Conservation (phyloP, 1,284 basidiomycete species). For the Leccinum pseudoinsigne region DNA sequence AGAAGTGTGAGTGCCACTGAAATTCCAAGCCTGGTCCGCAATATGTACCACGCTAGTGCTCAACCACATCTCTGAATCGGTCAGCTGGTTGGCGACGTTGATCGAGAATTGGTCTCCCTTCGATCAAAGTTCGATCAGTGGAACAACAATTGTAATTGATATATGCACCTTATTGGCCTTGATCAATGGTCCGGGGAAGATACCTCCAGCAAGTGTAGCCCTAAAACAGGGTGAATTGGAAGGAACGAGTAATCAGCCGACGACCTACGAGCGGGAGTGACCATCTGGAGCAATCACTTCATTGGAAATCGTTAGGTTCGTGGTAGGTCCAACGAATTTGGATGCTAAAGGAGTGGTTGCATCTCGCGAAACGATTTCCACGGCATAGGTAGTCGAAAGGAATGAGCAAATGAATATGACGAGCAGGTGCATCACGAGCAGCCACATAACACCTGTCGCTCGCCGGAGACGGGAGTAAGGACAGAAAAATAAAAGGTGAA, state of each 20-base stretch:
- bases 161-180: slow-evolving; percentile 31
- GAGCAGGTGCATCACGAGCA: slow-evolving; percentile 14
- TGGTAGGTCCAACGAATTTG: slow-evolving; percentile 29
- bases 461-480: slow-evolving; percentile 1
- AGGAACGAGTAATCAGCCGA: not conserved
- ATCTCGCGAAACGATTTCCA: slow-evolving; percentile 20
- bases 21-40: slow-evolving; percentile 18
- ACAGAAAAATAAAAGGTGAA: not conserved
- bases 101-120: slow-evolving; percentile 29
- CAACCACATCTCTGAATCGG: slow-evolving; percentile 30
- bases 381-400: slow-evolving; percentile 16
- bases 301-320: slow-evolving; percentile 37
- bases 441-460: slow-evolving; percentile 2
- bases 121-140: slow-evolving; percentile 36
- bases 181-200: slow-evolving; percentile 40
- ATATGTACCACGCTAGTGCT: slow-evolving; percentile 33
- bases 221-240: slow-evolving; percentile 12
- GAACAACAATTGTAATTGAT: not conserved
- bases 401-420: slow-evolving; percentile 7
- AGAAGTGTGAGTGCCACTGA: slow-evolving; percentile 27
- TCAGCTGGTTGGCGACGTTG: slow-evolving; percentile 32
- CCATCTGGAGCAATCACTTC: slow-evolving; percentile 41
- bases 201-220: slow-evolving; percentile 28
- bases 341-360: slow-evolving; percentile 1
- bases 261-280: slow-evolving; percentile 36